Conservation (phyloP, 1,139 yeast species). For the Candida sp. region DNA sequence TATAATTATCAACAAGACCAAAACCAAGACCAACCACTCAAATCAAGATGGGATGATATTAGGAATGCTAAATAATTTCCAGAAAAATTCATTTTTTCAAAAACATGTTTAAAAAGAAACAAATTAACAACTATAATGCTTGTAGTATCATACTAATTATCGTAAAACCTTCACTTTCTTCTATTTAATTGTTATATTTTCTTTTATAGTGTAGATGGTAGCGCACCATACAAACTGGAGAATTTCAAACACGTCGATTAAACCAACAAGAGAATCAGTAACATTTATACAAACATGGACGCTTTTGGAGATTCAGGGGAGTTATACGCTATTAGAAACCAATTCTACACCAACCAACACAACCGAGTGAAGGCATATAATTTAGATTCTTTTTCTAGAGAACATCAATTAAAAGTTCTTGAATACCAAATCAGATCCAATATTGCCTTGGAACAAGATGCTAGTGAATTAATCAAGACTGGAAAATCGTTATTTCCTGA, state of each 20-base stretch:
- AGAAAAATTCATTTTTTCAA: background rate
- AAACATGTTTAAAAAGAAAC: too few relatives aligned
- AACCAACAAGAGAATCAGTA: background rate
- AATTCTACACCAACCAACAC: constrained; percentile 47
- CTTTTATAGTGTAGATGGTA: background rate
- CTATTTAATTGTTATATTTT: too few relatives aligned
- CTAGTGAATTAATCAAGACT: constrained; percentile 35
- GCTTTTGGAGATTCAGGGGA: constrained; percentile 41
- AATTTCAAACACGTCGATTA: constrained; percentile 3
- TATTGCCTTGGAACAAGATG: constrained; percentile 38
- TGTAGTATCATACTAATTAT: background rate
- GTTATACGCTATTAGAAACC: constrained; percentile 41
- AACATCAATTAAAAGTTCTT: constrained; percentile 35
- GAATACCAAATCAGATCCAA: constrained; percentile 43
- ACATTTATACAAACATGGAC: constrained; percentile 23
- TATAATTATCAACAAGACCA: background rate
- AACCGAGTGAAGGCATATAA: constrained; percentile 30
- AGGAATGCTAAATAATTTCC: constrained; percentile 3
- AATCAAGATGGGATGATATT: constrained; percentile 13
- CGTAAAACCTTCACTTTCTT: background rate
- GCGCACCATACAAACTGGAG: constrained; percentile 8
- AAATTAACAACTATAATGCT: background rate
- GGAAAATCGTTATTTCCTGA: constrained; percentile 36
- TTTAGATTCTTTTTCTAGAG: constrained; percentile 32
- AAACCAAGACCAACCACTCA: background rate